Base-by-base conservation (phyloP, 108 stramenopile species). In the Schizochytrium sp. region DNA sequence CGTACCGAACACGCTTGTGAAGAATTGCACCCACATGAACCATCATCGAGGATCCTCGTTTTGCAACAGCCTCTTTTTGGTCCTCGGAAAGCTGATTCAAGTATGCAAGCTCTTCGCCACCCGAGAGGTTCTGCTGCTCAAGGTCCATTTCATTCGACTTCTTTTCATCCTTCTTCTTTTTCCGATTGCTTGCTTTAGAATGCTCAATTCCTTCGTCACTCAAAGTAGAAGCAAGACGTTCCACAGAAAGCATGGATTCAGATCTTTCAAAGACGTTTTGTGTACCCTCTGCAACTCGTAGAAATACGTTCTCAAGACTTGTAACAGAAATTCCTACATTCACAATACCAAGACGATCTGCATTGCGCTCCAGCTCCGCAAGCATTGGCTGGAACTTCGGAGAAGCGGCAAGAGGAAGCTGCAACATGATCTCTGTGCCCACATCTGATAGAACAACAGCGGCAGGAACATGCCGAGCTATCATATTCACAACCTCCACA, bases 261-360 rank as follows among this genome's bases (percentile, higher is more conserved):
- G 64, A 15, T 7, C 64, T 38, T 44, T 69, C 64, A 69, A 69
- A 69, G 12, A 69, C 64, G 64, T 69, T 38, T 38, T 69, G 42
- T 7, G 64, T 44, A 50, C 57, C 87, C 57, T 28, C 19, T 4
- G 88, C 91, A 4, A 93, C 90, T 44, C 46, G 57, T 12, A 94
- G 89, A 60, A 94, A 92, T 10, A 94, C 92, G 49, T 91, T 89
- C 47, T 93, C 92, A 60, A 94, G 49, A 19, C 91, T 91, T n/a
- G 93, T 93, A 45, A 91, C 91, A 58, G 87, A 72, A 49, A 93
- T 72, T 2, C 92, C 92, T 56, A 90, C 92, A 4, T 91, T 72
- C 19, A 44, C 76, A 44, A 93, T 2, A n/a, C 64, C 49, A 7
- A 93, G 87, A 19, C 89, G 83, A 12, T 72, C 55, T 3, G 88